Evolutionary conservation across 768 basidiomycete species (phyloP), one percentile per base, ranked within the genome.

Genomic region (Mycena leptocephala): DNA sequence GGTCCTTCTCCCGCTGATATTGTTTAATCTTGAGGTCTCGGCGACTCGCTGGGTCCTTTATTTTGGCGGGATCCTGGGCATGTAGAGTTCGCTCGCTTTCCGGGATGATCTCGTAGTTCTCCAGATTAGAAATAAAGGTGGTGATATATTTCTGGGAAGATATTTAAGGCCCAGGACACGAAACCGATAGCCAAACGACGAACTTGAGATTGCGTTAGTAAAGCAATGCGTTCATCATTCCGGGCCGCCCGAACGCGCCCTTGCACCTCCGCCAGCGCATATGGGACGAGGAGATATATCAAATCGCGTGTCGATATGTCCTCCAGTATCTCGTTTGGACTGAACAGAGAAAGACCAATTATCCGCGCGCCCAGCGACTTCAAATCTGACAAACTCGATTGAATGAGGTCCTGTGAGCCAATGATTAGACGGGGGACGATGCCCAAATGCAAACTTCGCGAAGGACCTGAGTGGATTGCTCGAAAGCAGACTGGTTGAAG

Each of bases 11-110:
- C 71, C 92, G 90, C 84, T 94, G 93, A 84, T 92, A 99, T 82
- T 97, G 97, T 75, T 92, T 93, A 77, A 99, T 98, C 87, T 98
- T 99, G 39, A 93, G 83, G 78, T 98, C 97, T 78, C 98, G 87
- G 70, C 94, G 89, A 81, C 90, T 91, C 1, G 92, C 90, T 24
- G 93, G 90, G 83, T 99, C 95, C 13, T 80, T 84, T 62, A 93
- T 83, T n/a, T 86, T 79, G 11, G 88, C 87, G 13, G 89, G 77
- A 66, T 87, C 89, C 59, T 88, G 88, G 55, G 84, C 86, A 78
- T 93, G 90, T 14, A 96, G 81, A 16, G 83, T 84, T 58, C 90
- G 89, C 78, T 96, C 94, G 3, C 88, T 87, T 37, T 90, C 88
- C 0, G 93, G 89, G 11, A 96, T 85, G 58, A 97, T 88, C 39